Percentiles rank a stretch among this genome's conserved stretches.
Evolutionary conservation across 345 rosid species (phyloP).

Genomic region (Pistacia vera): DNA sequence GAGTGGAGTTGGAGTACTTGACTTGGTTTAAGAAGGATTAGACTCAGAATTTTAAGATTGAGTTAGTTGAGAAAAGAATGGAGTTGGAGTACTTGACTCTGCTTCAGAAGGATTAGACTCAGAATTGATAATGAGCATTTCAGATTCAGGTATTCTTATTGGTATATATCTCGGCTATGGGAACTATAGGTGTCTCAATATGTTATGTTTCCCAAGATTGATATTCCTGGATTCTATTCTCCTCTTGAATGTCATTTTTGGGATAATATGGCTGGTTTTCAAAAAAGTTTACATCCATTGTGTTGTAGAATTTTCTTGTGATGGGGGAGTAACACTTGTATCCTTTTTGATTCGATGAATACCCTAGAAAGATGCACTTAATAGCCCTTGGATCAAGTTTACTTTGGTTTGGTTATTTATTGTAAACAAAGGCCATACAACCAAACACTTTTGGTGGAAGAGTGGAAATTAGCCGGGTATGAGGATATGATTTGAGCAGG

Average conservation of each 20-base stretch:
- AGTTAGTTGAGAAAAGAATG: too few relatives aligned
- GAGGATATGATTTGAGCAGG: neutral
- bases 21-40: neutral
- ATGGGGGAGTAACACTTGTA: too few relatives aligned
- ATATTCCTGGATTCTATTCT: neutral
- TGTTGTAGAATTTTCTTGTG: neutral
- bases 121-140: too few relatives aligned
- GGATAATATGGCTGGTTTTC: neutral
- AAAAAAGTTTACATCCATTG: neutral
- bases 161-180: too few relatives aligned
- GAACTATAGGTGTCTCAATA: too few relatives aligned
- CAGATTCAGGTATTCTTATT: neutral
- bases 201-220: neutral
- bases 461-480: fast-evolving
- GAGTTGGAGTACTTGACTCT: too few relatives aligned
- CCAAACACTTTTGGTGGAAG: neutral
- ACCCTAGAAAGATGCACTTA: neutral
- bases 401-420: neutral
- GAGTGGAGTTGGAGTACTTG: neutral
- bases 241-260: neutral
- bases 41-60: too few relatives aligned
- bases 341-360: neutral
- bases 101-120: neutral
- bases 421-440: neutral
- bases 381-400: neutral